Conservation (phyloP, 768 basidiomycete genomes). For the Lentinula sp. region DNA sequence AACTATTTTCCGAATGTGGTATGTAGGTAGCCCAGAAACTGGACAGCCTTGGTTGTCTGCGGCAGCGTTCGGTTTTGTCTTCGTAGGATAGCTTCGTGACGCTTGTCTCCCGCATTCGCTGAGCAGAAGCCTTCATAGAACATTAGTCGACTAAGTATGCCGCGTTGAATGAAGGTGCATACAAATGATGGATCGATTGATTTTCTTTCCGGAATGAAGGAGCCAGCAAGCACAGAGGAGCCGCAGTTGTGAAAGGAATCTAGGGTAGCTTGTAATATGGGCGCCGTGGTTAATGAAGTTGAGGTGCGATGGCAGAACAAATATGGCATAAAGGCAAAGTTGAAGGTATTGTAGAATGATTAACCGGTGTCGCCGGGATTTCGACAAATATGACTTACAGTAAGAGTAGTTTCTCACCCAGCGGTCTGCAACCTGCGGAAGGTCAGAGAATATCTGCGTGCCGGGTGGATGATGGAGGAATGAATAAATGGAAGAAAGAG, state of each 20-base stretch:
- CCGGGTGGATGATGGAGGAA: neutral
- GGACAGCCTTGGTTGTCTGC: neutral
- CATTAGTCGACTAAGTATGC: neutral
- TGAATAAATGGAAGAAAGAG: neutral
- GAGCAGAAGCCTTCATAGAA: neutral
- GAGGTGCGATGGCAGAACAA: neutral
- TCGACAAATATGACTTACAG: neutral
- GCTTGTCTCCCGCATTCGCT: neutral
- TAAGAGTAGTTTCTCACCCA: neutral
- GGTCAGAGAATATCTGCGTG: neutral
- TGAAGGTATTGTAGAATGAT: neutral
- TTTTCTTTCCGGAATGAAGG: too few species aligned
- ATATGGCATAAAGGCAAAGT: neutral
- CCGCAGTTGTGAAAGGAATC: neutral
- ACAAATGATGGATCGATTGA: neutral
- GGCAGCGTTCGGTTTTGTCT: neutral
- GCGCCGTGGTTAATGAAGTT: neutral
- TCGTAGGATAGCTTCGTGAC: neutral
- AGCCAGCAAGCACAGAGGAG: neutral
- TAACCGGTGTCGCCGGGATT: neutral
- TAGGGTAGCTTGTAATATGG: neutral
- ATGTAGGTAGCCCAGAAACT: neutral
- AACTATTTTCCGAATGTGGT: neutral
- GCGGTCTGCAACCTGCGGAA: neutral
- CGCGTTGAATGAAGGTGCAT: neutral